Base-by-base conservation (phyloP, 805 yeast species). In the Metschnikowia aberdeeniae region DNA sequence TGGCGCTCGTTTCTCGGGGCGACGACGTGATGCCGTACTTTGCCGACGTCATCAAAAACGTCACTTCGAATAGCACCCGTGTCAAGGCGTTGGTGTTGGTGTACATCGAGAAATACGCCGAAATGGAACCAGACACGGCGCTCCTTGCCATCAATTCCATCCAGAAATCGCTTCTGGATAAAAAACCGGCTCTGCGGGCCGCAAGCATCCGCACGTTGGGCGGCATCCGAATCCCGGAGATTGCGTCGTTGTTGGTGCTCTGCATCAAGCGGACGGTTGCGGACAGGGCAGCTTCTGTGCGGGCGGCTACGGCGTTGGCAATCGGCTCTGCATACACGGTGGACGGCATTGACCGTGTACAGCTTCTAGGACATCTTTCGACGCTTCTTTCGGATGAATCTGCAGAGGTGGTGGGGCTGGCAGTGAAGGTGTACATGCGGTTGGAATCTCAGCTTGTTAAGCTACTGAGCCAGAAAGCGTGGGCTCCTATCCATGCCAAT, bases 31-130 rank as follows among this genome's bases (percentile, higher is more conserved):
- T 59, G 26, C 58, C 58, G 13, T 72, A 63, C 58, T 92, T 88
- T 70, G 89, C 97, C 0, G 90, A 86, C 57, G 93, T 93, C 5
- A 84, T 93, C 45, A 92, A 90, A 63, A 89, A 89, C 62, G 81
- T 90, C 30, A 85, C 88, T 6, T 82, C 92, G 14, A 54, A 73
- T 5, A 64, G 69, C 39, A 78, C 81, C 45, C 84, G 81, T 50
- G 77, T 88, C 26, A 79, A 87, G 48, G 80, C 84, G 53, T 72
- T 92, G 60, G 96, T 89, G 1, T 80, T 87, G 64, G 72, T 84
- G 1, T 88, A 87, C 54, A 66, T 93, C 40, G 68, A 82, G 35
- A 74, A 86, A 45, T 89, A 80, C 61, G 93, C 96, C 20, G 95
- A 88, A 50, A 63, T 72, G 44, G 90, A 88, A 54, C 96, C 93